Evolutionary conservation across 805 yeast species (phyloP), one percentile per base, ranked within the genome.

Genomic region (Ogataea corticis): DNA sequence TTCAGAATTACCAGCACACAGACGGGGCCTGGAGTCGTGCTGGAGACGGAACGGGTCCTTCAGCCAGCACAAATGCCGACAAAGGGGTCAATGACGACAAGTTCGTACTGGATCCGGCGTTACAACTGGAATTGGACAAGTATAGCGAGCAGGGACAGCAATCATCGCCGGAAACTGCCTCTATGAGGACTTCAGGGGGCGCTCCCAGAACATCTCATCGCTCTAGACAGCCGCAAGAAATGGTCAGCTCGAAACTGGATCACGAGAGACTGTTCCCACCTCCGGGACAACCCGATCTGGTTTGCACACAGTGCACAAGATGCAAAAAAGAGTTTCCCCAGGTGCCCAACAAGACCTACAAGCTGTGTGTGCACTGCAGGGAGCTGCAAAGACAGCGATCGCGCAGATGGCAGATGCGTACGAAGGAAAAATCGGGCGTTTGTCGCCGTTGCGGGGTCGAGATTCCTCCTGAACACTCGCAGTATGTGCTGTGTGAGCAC

Each of bases 361-460:
- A 79, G 57, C 64, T 81, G 42, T 83, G 88, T 58, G 74, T 75
- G 25, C 87, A 80, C 56, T 83, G 88, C 57, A 72, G 87, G 30
- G 82, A 76, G 41, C 62, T 80, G 39, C 88, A 83, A 58, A 63
- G 87, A 40, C 80, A 79, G 58, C 63, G 87, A 49, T 75, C 82
- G 4, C 66, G 83, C 48, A 67, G 85, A 50, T 83, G 87, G 87
- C 87, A 82, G 56, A 66, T 69, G 57, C 75, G 75, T 50, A 81
- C 85, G 4, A 80, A 77, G 53, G 73, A 72, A 51, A 82, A 78
- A 51, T 71, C 68, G 23, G 86, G 86, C 7, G 83, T 79, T 3
- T 82, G 88, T 56, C 70, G 85, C 41, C 65, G 88, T 41, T 82
- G 88, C 66, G 87, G 86, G 9, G 61, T 70, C 7, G 68, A 65